These are phyloP conservation scores for Yamadazyma jaroonii DNA, from an alignment of 1,139 yeast species.

Conservation along the genomic window DNA sequence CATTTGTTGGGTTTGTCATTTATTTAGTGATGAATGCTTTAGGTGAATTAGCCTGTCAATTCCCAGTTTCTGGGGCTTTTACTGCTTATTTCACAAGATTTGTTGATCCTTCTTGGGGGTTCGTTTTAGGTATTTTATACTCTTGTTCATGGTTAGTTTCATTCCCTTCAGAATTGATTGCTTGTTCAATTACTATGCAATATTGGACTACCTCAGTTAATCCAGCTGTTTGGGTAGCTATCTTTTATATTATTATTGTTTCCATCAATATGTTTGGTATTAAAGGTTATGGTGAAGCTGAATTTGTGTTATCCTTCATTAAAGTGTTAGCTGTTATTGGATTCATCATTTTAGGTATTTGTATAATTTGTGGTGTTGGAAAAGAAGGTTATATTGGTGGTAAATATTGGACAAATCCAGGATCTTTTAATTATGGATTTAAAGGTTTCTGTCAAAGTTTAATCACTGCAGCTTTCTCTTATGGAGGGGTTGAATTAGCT, in stretches of 20 bases:
- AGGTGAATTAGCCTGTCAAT: conserved; percentile 61
- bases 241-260: conserved; percentile 35
- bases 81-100: conserved; percentile 55
- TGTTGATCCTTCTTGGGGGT: conserved; percentile 63
- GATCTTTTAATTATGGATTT: conserved; percentile 55
- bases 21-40: conserved; percentile 56
- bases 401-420: conserved; percentile 40
- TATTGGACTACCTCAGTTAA: conserved; percentile 37
- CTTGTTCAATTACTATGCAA: conserved; percentile 41
- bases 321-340: conserved; percentile 45
- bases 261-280: conserved; percentile 44
- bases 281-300: conserved; percentile 47
- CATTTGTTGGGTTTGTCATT: conserved; percentile 41
- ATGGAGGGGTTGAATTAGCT: conserved; percentile 55
- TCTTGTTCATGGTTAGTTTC: conserved; percentile 43
- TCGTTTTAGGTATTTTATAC: conserved; percentile 42
- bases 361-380: conserved; percentile 43
- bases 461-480: conserved; percentile 83
- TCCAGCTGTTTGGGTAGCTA: conserved; percentile 45
- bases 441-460: conserved; percentile 84
- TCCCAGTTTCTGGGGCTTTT: conserved; percentile 63
- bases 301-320: conserved; percentile 37
- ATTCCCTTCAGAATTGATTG: conserved; percentile 44
- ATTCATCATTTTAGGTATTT: conserved; percentile 35
- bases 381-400: conserved; percentile 40